phyloP scores from a whole-genome alignment of 2,329 filamentous ascomycete genomes.

The Penicillium paneum region DNA sequence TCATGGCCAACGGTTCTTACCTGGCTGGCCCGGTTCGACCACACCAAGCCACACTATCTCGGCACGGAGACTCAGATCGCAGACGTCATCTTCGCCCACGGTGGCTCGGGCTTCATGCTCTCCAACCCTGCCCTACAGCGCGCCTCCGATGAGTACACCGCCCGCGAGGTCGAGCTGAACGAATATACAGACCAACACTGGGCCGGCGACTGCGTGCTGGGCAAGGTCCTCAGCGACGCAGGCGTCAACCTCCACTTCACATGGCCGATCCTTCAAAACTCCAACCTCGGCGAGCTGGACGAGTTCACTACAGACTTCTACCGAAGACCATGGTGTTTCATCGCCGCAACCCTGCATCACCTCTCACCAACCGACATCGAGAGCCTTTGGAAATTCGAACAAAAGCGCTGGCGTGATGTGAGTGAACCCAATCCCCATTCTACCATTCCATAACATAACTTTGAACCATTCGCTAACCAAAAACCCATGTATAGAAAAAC shows the following conservation, averaged over 20 bases:
- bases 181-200: conserved; percentile 47
- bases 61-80: conserved; percentile 54
- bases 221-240: conserved; percentile 47
- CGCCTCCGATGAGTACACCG: conserved; percentile 43
- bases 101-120: conserved; percentile 53
- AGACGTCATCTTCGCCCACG: conserved; percentile 52
- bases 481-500: conserved; percentile 16
- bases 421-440: conserved; percentile 22
- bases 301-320: conserved; percentile 41
- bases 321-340: conserved; percentile 50
- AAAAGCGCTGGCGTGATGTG: conserved; percentile 60
- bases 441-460: not conserved
- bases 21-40: conserved; percentile 53
- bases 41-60: conserved; percentile 50
- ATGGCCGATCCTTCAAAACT: conserved; percentile 49
- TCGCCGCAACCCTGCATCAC: conserved; percentile 51
- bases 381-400: conserved; percentile 48
- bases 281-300: conserved; percentile 45
- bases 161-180: conserved; percentile 44
- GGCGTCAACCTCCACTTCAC: conserved; percentile 46
- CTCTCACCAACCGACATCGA: conserved; percentile 44
- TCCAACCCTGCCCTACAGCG: conserved; percentile 50
- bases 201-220: conserved; percentile 52
- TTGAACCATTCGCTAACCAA: too few species aligned
- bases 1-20: conserved; percentile 52